Base-by-base conservation (phyloP, 1,284 basidiomycete genomes). In the Salmacisia buchloeana region DNA sequence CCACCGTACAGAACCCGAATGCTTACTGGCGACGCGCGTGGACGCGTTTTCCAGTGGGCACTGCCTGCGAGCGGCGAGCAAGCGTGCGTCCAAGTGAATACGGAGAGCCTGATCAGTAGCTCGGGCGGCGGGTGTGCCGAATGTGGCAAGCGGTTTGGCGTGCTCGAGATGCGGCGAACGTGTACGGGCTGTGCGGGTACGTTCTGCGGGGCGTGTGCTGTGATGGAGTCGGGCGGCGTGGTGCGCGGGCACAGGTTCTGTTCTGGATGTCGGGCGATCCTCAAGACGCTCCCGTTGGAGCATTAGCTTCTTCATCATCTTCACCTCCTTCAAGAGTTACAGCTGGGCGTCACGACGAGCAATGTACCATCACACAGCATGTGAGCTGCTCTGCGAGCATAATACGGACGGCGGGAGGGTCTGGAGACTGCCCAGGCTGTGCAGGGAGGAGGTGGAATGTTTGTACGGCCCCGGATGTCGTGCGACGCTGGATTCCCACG, bases 21-120 rank as follows among this genome's bases (percentile, higher is more conserved):
- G 23, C 63, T 75, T 54, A 71, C 70, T 4, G 78, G 77, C 35
- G 74, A 78, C 61, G 70, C 68, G 23, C 27, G 58, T 4, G 78
- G 78, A 6, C 61, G 69, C 15, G 60, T 80, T 29, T 78, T 73
- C 46, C 61, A 63, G 31, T 78, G 77, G 78, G 64, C 69, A 7
- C 58, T 80, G 46, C 71, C 67, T 18, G 77, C 76, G 9, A 68
- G 39, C 15, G 39, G 23, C 18, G 39, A 43, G 39, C 39, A 43
- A 21, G 39, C 5, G 5, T 21, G 39, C 5, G 3, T 43, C 18
- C 39, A 43, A 21, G 18, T 43, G 18, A 43, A 43, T 21, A 43
- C 39, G 4, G 39, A 43, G 15, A 21, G 18, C 5, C 15, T 43
- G 39, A 10, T 34, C 13, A n/a, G n/a, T n/a, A n/a, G n/a, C n/a